Evolutionary conservation across 1,284 basidiomycete genomes (phyloP).

Genomic region (Somion occarium): DNA sequence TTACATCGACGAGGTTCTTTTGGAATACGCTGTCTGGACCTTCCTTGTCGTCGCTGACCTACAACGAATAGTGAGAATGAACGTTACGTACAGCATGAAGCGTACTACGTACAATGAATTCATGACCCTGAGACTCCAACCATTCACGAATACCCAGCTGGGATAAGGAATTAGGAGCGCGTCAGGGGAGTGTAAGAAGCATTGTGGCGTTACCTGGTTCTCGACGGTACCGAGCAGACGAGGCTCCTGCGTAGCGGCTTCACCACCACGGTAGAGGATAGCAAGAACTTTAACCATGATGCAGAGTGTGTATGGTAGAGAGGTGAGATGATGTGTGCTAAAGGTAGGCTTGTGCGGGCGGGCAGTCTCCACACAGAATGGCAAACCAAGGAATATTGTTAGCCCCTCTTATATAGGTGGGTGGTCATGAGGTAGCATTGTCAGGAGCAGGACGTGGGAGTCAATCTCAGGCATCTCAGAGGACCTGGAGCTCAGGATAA

Average conservation of each 20-base stretch:
- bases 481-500: background rate
- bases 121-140: slow-evolving; percentile 75
- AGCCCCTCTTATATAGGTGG: background rate
- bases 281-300: slow-evolving; percentile 39
- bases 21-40: slow-evolving; percentile 83
- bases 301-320: background rate
- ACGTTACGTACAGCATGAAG: slow-evolving; percentile 7
- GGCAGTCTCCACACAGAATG: background rate
- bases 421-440: slow-evolving; percentile 3
- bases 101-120: slow-evolving; percentile 52
- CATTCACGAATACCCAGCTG: slow-evolving; percentile 73
- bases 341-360: background rate
- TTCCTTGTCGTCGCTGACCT: slow-evolving; percentile 88
- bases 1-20: slow-evolving; percentile 80
- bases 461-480: background rate
- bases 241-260: slow-evolving; percentile 76
- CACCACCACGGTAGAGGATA: slow-evolving; percentile 73
- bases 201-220: slow-evolving; percentile 58
- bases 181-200: background rate
- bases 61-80: slow-evolving; percentile 14
- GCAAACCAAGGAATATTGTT: background rate
- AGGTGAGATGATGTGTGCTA: background rate
- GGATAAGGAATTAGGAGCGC: background rate
- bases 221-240: slow-evolving; percentile 88
- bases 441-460: slow-evolving; percentile 3